Percentiles rank a stretch among this genome's conserved stretches.
Conservation (phyloP, 2,329 filamentous ascomycete genomes). For the Lachnum nothofagi region DNA sequence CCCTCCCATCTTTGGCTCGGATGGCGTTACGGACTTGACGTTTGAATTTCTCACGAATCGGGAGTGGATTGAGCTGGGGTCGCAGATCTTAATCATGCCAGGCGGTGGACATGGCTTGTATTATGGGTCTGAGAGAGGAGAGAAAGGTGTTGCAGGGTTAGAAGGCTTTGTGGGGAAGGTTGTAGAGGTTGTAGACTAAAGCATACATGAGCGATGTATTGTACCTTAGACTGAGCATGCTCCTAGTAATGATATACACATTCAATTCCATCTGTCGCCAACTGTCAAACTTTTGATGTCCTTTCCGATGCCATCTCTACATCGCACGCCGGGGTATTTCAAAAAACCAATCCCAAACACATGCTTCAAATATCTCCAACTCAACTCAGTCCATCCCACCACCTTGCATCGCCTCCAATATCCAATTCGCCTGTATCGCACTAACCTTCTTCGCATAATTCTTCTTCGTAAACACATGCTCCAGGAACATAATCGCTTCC, state of each 20-base stretch:
- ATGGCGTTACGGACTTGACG: constrained; percentile 47
- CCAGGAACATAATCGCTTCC: constrained; percentile 64
- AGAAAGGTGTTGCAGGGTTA: constrained; percentile 53
- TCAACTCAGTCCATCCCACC: background rate
- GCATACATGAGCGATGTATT: background rate
- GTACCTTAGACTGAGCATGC: background rate
- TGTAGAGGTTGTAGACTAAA: constrained; percentile 53
- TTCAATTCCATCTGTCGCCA: too few species aligned
- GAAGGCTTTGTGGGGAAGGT: constrained; percentile 70
- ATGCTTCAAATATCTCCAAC: background rate
- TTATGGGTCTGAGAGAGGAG: constrained; percentile 50
- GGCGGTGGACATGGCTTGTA: constrained; percentile 58
- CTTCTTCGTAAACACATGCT: constrained; percentile 62
- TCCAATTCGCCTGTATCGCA: constrained; percentile 55
- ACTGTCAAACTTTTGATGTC: too few species aligned
- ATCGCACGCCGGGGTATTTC: constrained; percentile 1
- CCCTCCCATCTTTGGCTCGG: constrained; percentile 35
- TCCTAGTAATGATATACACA: too few species aligned
- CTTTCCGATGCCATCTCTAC: background rate
- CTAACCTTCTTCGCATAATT: constrained; percentile 64
- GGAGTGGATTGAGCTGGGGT: constrained; percentile 70
- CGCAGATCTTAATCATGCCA: constrained; percentile 65
- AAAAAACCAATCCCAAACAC: background rate
- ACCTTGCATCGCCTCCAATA: constrained; percentile 32
- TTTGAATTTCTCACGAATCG: constrained; percentile 64